These are phyloP conservation scores for Phyllostachys edulis DNA, from an alignment of 176 grass and related monocot species.

Conservation along the genomic window DNA sequence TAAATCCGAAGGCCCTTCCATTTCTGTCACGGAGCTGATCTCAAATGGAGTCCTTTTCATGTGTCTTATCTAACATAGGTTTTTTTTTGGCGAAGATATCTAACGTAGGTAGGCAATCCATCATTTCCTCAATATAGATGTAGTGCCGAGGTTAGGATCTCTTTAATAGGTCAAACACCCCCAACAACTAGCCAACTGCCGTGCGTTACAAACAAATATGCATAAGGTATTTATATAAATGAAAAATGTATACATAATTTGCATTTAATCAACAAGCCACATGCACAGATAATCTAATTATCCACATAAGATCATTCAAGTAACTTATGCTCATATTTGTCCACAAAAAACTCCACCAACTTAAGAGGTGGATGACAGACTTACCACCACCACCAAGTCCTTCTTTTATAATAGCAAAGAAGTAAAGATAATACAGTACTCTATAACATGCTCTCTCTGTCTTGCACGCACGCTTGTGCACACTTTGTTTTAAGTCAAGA, in stretches of 20 bases:
- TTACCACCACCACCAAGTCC: no score
- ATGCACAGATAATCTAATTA: no score
- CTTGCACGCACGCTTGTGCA: not conserved
- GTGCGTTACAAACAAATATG: no score
- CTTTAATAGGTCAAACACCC: not conserved
- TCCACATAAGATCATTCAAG: no score
- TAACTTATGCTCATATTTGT: no score
- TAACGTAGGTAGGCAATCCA: not conserved
- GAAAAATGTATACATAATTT: no score
- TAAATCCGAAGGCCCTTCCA: constrained; percentile 60
- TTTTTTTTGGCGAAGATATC: no score
- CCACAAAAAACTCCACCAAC: no score
- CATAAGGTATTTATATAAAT: no score
- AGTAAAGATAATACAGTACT: not conserved
- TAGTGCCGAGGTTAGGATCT: not conserved
- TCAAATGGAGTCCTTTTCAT: constrained; percentile 47
- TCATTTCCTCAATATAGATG: not conserved
- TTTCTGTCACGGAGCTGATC: constrained; percentile 56
- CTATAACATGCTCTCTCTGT: not conserved
- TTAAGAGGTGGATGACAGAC: no score
- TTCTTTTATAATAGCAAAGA: not conserved
- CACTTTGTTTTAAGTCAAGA: not conserved
- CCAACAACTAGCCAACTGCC: not conserved
- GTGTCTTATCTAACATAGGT: constrained; percentile 37
- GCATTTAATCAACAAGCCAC: no score